Base-by-base conservation (phyloP, 768 basidiomycete genomes). In the Glaciozyma martinii region DNA sequence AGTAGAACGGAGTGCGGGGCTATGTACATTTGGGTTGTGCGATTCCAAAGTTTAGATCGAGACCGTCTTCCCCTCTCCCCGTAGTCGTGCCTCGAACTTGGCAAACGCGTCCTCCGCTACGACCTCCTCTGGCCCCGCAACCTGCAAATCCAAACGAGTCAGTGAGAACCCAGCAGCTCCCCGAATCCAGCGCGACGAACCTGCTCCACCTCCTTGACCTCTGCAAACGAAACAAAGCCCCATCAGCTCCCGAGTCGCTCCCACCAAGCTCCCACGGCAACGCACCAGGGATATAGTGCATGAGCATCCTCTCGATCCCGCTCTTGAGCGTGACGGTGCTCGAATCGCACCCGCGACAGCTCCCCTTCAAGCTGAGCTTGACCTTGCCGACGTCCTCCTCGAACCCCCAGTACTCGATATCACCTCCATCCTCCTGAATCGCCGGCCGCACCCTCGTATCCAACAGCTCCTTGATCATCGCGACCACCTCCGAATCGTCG, bases 391-490 rank as follows among this genome's bases (percentile, higher is more conserved):
- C 77, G 27, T 84, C 84, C 69, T 94, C 90, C 57, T 83, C 82
- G 73, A 98, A 94, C 5, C 90, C 92, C 43, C 86, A 83, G 76
- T 89, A 99, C 78, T 98, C 94, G 63, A 99, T 92, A 75, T 98
- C 95, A 3, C 95, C 95, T 0, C 95, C 95, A 62, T 99, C 94
- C 76, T 98, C 95, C 89, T 93, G 93, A 66, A 99, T 98, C 7
- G 92, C 89, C 8, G 95, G 95, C 61, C 95, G 80, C 23, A 99
- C 91, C 19, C 95, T 80, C 3, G 93, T 98, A 75, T 97, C 94
- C 57, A 99, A 79, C 46, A 98, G 76, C 75, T 99, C 95, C 76
- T 99, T 99, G 72, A 99, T 92, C 94, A 98, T 99, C 12, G 90
- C 95, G 5, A 99, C 90, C 5, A 90, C 89, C 76, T 98, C 95